These are phyloP conservation scores for Medicago arabica DNA, from an alignment of 306 rosid species.

Conservation along the genomic window DNA sequence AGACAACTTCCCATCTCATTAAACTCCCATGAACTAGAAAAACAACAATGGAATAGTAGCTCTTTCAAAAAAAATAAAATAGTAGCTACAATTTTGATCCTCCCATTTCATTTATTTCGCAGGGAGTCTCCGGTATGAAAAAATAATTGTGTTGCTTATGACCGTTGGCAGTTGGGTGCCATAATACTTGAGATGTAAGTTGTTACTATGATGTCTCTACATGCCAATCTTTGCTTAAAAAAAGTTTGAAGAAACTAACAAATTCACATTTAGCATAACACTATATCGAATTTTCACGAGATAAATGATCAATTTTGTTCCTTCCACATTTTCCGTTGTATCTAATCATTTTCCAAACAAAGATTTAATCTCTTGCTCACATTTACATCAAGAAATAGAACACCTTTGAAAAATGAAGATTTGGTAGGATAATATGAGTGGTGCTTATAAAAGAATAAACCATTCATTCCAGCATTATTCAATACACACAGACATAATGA, in stretches of 20 bases:
- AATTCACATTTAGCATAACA: background rate
- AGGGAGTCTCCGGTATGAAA: background rate
- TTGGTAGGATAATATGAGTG: conserved; percentile 8
- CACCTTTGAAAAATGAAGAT: background rate
- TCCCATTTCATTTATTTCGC: background rate
- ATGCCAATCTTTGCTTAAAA: too few relatives aligned
- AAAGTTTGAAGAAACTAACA: background rate
- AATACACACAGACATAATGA: conserved; percentile 12
- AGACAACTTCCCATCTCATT: background rate
- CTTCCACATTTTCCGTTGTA: background rate
- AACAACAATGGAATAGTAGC: background rate
- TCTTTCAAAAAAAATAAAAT: too few relatives aligned
- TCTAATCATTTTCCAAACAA: conserved; percentile 12
- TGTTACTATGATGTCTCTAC: too few relatives aligned
- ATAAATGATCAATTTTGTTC: background rate
- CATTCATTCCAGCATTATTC: conserved; percentile 3
- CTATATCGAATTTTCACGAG: background rate
- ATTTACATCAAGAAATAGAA: background rate
- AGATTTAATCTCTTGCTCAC: conserved; percentile 1
- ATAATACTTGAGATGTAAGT: too few relatives aligned
- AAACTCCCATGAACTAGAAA: background rate
- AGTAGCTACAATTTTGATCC: background rate
- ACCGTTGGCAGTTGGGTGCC: too few relatives aligned
- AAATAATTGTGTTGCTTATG: too few relatives aligned
- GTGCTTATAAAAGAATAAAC: conserved; percentile 15